These are phyloP conservation scores for Albugo candida DNA, from an alignment of 352 stramenopile species.

Conservation along the genomic window DNA sequence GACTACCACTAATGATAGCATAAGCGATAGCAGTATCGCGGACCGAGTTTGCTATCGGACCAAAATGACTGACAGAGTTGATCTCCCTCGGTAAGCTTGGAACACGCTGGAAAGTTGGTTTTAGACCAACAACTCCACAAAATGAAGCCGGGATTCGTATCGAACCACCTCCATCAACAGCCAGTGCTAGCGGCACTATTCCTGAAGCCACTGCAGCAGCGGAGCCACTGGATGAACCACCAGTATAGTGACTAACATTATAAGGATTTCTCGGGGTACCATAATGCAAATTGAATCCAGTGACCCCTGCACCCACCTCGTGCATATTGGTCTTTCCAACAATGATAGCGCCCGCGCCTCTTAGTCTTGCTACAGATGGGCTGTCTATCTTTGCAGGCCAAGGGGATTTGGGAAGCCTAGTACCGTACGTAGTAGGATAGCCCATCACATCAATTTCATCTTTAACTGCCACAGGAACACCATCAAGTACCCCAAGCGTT, in stretches of 20 bases:
- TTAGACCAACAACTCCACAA: slow-evolving; percentile 78
- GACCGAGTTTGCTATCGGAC: slow-evolving; percentile 58
- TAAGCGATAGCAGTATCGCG: slow-evolving; percentile 71
- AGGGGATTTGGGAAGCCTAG: slow-evolving; percentile 47
- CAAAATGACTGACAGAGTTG: slow-evolving; percentile 33
- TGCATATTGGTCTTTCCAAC: slow-evolving; percentile 81
- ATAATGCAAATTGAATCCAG: slow-evolving; percentile 60
- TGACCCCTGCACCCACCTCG: slow-evolving; percentile 57
- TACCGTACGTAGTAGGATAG: slow-evolving; percentile 45
- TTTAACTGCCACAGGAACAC: slow-evolving; percentile 78
- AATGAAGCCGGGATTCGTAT: slow-evolving; percentile 81
- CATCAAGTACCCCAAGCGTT: slow-evolving; percentile 62
- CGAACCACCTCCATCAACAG: slow-evolving; percentile 74
- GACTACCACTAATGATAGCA: slow-evolving; percentile 49
- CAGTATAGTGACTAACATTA: slow-evolving; percentile 63
- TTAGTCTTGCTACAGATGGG: slow-evolving; percentile 30
- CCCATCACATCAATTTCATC: slow-evolving; percentile 65
- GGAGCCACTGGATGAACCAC: slow-evolving; percentile 81
- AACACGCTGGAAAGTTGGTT: slow-evolving; percentile 66
- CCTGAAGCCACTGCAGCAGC: slow-evolving; percentile 74
- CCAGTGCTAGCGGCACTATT: slow-evolving; percentile 75
- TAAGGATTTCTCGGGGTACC: slow-evolving; percentile 73
- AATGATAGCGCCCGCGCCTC: slow-evolving; percentile 63
- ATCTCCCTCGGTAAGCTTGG: slow-evolving; percentile 16
- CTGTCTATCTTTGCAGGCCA: slow-evolving; percentile 28